Base-by-base conservation (phyloP, 208 protist species). In the Entamoeba invadens region DNA sequence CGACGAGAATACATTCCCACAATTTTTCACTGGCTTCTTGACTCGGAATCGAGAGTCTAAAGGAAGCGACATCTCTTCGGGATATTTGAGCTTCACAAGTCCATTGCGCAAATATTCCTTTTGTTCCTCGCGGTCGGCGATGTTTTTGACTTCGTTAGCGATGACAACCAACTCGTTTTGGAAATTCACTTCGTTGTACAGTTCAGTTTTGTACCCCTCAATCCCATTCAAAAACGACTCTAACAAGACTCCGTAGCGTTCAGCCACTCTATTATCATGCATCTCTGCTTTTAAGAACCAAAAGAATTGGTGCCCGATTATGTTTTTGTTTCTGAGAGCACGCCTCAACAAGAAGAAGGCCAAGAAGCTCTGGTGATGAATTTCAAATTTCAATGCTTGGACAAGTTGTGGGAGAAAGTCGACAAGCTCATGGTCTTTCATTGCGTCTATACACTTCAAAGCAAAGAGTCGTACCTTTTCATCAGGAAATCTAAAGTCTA, bases 251-350 rank as follows among this genome's bases (percentile, higher is more conserved):
- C 92, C 47, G 45, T 45, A 93, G 51, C 92, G 45, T 45, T 18
- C 6, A 5, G n/a, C 21, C 25, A 72, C 38, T 45, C 45, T 45
- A 31, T 31, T 12, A 77, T 45, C 47, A 93, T 93, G 92, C 45
- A 93, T 44, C 1, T 93, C 92, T 16, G 92, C 92, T 77, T 45
- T 93, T 45, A 93, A 93, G 77, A 44, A 45, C 92, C 92, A 93
- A 72, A 57, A 93, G 45, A 93, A 42, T 21, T 14, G 45, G 45
- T 72, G 45, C 2, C 92, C 92, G 10, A 93, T 44, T 46, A 38
- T 77, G 6, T 46, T 46, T 44, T 21, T 31, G 21, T 46, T 57
- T 5, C 18, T 31, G 16, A 77, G 12, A 57, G 92, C 45, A 45
- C 46, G 16, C 31, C 16, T 18, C 0, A 93, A 10, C n/a, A 93